A percentile compares a stretch with the other conserved stretches of the same genome.
Evolutionary conservation across 257 asterid genomes (phyloP).

Genomic region (Cynanchum wilfordii): DNA sequence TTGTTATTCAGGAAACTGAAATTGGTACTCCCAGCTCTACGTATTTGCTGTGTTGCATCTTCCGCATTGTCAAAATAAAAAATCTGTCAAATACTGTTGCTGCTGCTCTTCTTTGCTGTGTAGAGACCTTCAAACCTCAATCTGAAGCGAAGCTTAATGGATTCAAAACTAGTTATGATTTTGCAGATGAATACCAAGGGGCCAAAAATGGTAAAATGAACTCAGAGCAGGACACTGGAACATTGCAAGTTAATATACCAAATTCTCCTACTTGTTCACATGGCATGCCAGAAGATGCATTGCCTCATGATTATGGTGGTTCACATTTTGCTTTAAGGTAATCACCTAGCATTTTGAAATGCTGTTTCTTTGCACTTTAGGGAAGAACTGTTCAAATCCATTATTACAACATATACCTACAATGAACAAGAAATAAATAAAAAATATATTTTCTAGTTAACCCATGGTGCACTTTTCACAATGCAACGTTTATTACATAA

Average conservation of each 20-base stretch:
- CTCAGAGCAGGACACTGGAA: conserved; percentile 30
- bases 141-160: conserved; percentile 66
- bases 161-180: conserved; percentile 32
- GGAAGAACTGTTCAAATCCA: neutral
- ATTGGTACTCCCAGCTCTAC: conserved; percentile 72
- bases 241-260: conserved; percentile 33
- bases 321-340: conserved; percentile 55
- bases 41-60: conserved; percentile 91
- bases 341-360: conserved; percentile 2
- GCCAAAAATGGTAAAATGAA: conserved; percentile 23
- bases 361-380: neutral
- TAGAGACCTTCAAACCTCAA: conserved; percentile 40
- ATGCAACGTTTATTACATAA: neutral
- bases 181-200: conserved; percentile 30
- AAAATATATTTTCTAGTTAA: neutral
- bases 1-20: conserved; percentile 57
- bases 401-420: neutral
- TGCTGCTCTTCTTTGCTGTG: conserved; percentile 72
- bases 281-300: conserved; percentile 31
- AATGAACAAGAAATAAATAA: neutral
- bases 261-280: conserved; percentile 40
- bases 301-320: conserved; percentile 32
- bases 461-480: too few relatives aligned
- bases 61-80: conserved; percentile 94
- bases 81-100: conserved; percentile 91